phyloP scores from a whole-genome alignment of 305 asterid genomes.

The Petunia hybrid region DNA sequence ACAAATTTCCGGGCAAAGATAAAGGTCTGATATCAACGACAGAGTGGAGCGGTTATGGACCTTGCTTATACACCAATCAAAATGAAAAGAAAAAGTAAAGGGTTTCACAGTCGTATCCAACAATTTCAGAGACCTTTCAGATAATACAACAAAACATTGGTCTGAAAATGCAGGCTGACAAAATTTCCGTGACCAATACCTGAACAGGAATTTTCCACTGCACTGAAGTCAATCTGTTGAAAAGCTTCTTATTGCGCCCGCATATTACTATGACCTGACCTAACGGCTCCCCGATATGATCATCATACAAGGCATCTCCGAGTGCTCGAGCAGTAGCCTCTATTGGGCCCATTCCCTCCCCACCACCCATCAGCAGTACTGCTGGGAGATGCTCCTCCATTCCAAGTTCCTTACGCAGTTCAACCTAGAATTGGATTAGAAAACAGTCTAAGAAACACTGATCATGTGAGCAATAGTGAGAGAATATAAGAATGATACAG shows the following conservation, averaged over 20 bases:
- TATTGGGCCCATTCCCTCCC: conserved; percentile 99
- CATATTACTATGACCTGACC: conserved; percentile 95
- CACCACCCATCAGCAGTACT: conserved; percentile 95
- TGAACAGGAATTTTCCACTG: conserved; percentile 83
- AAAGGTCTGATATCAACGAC: background rate
- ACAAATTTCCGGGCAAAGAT: background rate
- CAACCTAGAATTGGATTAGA: conserved; percentile 54
- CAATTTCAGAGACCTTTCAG: conserved; percentile 15
- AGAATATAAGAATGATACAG: background rate
- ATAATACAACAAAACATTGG: background rate
- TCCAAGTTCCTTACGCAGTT: conserved; percentile 81
- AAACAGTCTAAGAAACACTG: conserved; percentile 3
- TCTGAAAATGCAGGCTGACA: background rate
- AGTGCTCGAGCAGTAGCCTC: conserved; percentile 97
- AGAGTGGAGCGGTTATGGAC: background rate
- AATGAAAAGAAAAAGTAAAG: background rate
- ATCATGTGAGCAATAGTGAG: background rate
- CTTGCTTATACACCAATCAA: conserved; percentile 1
- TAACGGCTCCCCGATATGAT: conserved; percentile 64
- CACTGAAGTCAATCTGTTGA: conserved; percentile 65
- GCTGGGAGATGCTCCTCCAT: conserved; percentile 91
- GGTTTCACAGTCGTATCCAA: background rate
- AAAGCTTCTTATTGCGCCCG: conserved; percentile 86
- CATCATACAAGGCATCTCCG: conserved; percentile 78
- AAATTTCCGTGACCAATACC: conserved; percentile 25